Evolutionary conservation across 306 rosid genomes (phyloP), one percentile per base, ranked within the genome.

Genomic region (Sechiopsis laciniata): DNA sequence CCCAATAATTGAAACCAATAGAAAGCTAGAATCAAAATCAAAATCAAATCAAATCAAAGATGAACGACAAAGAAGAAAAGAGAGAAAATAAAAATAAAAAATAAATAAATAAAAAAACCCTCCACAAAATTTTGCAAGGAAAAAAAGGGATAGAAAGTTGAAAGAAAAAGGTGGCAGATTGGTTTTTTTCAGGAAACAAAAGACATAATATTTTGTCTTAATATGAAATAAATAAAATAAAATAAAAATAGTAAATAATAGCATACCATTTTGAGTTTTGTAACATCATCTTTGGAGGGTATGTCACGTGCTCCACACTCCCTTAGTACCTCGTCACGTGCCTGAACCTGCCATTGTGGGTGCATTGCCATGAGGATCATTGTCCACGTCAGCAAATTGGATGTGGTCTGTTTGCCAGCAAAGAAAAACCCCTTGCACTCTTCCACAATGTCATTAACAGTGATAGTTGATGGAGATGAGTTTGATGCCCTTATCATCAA

Each of bases 381-480:
- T 20, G 99, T 83, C 99, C 99, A 95, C 86, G 99, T 95, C 89
- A 95, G 88, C 91, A 95, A 75, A 78, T 95, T 95, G 20, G 99
- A 91, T 50, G 99, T 95, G 83, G 99, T 95, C 74, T 95, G 97
- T 83, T 89, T 95, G 70, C 99, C 97, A 14, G 99, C 99, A 83
- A 95, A 95, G 97, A 95, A 95, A 65, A 95, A 95, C 77, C 87
- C 86, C 86, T 95, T 95, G 83, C 99, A 95, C 82, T 95, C 99
- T 77, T 88, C 96, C 63, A 95, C 97, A 14, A 95, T 95, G 85
- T 95, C 99, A 37, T 88, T 74, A 61, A 90, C 90, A 15, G 97
- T 90, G 42, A 93, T 83, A 0, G 62, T 21, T 0, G 82, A 55
- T 13, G 77, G 55, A 16, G 69, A 69, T 0, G 74, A 42, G 12